Evolutionary conservation across 2,329 filamentous ascomycete species (phyloP).

Genomic region (Trichoderma cornu-damae): DNA sequence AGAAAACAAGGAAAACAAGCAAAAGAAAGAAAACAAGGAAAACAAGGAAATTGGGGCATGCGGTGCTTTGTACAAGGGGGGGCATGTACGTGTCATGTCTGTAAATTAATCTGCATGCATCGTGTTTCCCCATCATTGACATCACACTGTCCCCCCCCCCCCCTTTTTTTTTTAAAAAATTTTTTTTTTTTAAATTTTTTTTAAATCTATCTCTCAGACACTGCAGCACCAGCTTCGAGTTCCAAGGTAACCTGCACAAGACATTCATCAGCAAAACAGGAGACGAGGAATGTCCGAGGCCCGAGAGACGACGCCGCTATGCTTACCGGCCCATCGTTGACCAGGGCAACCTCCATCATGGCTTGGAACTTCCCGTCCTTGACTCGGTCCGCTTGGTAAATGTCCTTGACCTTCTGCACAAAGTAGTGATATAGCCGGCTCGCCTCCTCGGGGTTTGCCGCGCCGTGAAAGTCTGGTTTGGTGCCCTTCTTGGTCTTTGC

Average conservation of each 20-base stretch:
- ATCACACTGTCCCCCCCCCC: background rate
- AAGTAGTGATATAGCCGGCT: constrained; percentile 80
- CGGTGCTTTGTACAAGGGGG: no score
- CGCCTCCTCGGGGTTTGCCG: constrained; percentile 72
- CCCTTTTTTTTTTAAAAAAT: background rate
- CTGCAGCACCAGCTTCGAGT: constrained; percentile 25
- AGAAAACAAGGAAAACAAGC: no score
- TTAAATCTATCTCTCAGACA: constrained; percentile 17
- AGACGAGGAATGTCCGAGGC: background rate
- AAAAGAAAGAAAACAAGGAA: no score
- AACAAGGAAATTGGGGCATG: no score
- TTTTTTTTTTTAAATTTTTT: no score
- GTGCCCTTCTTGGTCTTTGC: constrained; percentile 92
- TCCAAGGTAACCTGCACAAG: constrained; percentile 26
- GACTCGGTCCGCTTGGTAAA: constrained; percentile 69
- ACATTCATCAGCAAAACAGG: background rate
- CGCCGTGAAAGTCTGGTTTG: constrained; percentile 92
- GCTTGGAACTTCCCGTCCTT: constrained; percentile 97
- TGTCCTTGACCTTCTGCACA: constrained; percentile 65
- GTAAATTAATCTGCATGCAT: no score
- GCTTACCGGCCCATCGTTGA: constrained; percentile 75
- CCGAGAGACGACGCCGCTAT: constrained; percentile 12
- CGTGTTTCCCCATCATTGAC: background rate
- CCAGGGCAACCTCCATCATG: constrained; percentile 94
- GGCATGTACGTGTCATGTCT: no score